Percentiles rank a stretch among this genome's conserved stretches.
These are phyloP conservation scores for Leptomonas seymouri DNA, from an alignment of 208 protist genomes.

Conservation along the genomic window DNA sequence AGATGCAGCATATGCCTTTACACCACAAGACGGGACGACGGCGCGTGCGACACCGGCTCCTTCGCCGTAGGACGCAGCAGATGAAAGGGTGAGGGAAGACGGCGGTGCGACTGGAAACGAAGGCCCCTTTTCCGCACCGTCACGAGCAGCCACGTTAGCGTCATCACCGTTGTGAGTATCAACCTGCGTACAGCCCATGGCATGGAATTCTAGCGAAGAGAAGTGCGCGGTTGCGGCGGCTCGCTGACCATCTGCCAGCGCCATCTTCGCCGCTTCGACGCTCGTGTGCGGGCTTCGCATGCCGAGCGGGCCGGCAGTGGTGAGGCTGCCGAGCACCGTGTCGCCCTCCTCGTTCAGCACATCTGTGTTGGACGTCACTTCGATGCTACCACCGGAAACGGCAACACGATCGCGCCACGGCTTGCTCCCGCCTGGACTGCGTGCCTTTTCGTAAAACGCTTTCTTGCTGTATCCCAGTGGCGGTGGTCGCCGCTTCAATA, in stretches of 20 bases:
- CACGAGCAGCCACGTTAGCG: background rate
- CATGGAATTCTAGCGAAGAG: background rate
- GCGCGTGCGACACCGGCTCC: conserved; percentile 17
- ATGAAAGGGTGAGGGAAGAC: background rate
- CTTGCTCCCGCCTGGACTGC: conserved; percentile 75
- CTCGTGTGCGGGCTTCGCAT: conserved; percentile 48
- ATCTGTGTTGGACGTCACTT: conserved; percentile 58
- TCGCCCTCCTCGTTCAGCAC: conserved; percentile 40
- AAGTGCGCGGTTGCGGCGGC: background rate
- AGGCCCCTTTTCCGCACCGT: background rate
- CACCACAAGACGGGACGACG: conserved; percentile 7
- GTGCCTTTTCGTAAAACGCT: conserved; percentile 76
- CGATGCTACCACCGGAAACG: conserved; percentile 56
- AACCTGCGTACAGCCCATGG: background rate
- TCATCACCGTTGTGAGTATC: background rate
- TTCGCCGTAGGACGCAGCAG: conserved; percentile 21
- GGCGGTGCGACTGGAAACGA: background rate
- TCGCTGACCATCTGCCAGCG: conserved; percentile 8
- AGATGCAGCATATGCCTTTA: background rate
- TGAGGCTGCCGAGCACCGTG: conserved; percentile 50
- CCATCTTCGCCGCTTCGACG: conserved; percentile 6
- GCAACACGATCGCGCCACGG: conserved; percentile 73
- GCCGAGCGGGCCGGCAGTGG: conserved; percentile 51
- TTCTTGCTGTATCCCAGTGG: conserved; percentile 74
- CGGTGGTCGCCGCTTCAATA: conserved; percentile 44